phyloP scores from a whole-genome alignment of 305 asterid genomes.

The Rubia balearica region DNA sequence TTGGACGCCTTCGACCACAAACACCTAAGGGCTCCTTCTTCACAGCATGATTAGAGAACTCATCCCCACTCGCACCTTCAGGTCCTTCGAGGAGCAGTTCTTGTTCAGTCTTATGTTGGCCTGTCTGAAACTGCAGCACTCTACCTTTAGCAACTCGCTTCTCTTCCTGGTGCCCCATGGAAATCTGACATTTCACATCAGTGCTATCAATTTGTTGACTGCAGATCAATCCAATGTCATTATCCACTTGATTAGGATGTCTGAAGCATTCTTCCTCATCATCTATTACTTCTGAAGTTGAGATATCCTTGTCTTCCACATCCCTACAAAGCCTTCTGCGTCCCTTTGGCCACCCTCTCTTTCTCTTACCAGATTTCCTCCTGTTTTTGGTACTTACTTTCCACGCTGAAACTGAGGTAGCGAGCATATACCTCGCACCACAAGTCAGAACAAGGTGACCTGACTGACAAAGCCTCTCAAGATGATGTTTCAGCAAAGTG shows the following conservation, averaged over 20 bases:
- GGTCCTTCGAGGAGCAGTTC: not conserved
- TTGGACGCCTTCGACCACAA: not conserved
- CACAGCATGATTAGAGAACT: not conserved
- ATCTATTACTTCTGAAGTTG: slow-evolving; percentile 12
- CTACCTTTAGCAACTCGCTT: slow-evolving; percentile 3
- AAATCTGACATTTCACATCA: slow-evolving; percentile 7
- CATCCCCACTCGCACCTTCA: not conserved
- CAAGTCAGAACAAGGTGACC: slow-evolving; percentile 32
- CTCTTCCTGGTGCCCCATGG: slow-evolving; percentile 2
- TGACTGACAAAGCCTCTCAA: slow-evolving; percentile 30
- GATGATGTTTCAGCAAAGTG: slow-evolving; percentile 39
- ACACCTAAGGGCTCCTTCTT: not conserved
- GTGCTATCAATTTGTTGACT: not conserved
- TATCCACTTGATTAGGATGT: not conserved
- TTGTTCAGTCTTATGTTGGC: not conserved
- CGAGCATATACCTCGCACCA: slow-evolving; percentile 26
- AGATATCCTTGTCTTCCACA: slow-evolving; percentile 13
- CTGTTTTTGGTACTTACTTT: slow-evolving; percentile 12
- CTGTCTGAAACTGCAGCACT: slow-evolving; percentile 1
- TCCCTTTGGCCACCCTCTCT: slow-evolving; percentile 24
- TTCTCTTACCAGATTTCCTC: slow-evolving; percentile 26
- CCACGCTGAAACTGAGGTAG: slow-evolving; percentile 14
- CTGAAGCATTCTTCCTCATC: not conserved
- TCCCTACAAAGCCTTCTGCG: slow-evolving; percentile 13
- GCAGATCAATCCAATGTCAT: not conserved